These are phyloP conservation scores for Spencermartinsiella ligniputridi DNA, from an alignment of 1,139 yeast species.

Conservation along the genomic window DNA sequence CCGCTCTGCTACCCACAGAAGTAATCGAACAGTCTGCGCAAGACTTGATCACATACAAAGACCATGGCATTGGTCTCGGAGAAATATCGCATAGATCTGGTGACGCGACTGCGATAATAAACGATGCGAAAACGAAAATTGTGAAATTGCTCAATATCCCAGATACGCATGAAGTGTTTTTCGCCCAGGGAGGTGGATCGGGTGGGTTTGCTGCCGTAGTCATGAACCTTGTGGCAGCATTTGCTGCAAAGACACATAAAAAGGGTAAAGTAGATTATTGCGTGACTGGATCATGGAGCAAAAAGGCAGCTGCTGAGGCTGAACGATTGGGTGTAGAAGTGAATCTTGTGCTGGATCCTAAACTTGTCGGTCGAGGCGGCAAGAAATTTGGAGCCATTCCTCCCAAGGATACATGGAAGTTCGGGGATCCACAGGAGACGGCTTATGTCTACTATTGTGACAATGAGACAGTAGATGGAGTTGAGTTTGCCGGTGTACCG, in stretches of 20 bases:
- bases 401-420: constrained; percentile 56
- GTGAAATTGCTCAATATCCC: constrained; percentile 66
- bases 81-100: constrained; percentile 93
- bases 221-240: constrained; percentile 73
- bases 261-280: constrained; percentile 82
- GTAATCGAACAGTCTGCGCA: constrained; percentile 85
- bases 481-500: constrained; percentile 65
- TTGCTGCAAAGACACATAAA: constrained; percentile 56
- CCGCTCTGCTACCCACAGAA: constrained; percentile 79
- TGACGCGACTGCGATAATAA: constrained; percentile 73
- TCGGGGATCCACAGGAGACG: constrained; percentile 46
- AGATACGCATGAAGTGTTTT: constrained; percentile 88
- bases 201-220: constrained; percentile 88
- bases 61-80: constrained; percentile 78
- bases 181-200: constrained; percentile 97
- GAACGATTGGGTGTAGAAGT: constrained; percentile 73
- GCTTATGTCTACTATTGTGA: constrained; percentile 90
- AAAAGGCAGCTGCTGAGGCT: constrained; percentile 84
- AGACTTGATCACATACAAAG: constrained; percentile 69
- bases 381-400: constrained; percentile 71
- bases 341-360: constrained; percentile 64
- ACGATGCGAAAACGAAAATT: constrained; percentile 67
- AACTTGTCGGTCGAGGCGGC: constrained; percentile 41
- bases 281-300: constrained; percentile 91
- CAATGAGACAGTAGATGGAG: constrained; percentile 94